Base-by-base conservation (phyloP, 2,329 filamentous ascomycete species). In the Arthrocladium fulminans region DNA sequence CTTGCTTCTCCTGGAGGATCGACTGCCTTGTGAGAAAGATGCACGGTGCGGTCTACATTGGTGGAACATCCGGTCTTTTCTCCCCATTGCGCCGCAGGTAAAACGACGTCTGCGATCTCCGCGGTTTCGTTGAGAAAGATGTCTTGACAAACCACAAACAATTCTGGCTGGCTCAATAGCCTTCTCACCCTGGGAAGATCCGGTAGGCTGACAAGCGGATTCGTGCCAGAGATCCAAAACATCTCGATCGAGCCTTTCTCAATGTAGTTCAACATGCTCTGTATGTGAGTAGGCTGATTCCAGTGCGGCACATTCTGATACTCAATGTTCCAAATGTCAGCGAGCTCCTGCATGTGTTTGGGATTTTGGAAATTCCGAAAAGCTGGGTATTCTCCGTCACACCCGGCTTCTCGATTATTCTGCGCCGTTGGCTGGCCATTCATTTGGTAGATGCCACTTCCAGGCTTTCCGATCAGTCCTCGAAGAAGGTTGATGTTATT, bases 341-440 rank as follows among this genome's bases (percentile, higher is more conserved):
- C 65, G 23, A 67, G 59, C 34, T 66, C 63, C 24, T 60, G 51
- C 60, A 67, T 66, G 51, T 68, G 65, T 0, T 43, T 52, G 9
- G 59, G 56, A 50, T 67, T 67, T 40, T 61, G 50, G 45, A 60
- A 54, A 48, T 68, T 67, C 13, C 64, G 57, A 51, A 68, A 67
- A 1, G 61, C 65, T 1, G 65, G 65, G 47, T 57, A 67, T 49
- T 68, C 65, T 24, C 65, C 64, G 48, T 68, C 62, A 48, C 65
- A 68, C 2, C 65, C 65, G 3, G 63, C 54, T 44, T 68, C 65
- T 12, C 65, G 63, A 46, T 67, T 67, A 50, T 67, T 67, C 45
- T 68, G 65, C 1, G 65, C 65, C 0, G 65, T 67, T 6, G 65
- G 65, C 46, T 68, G 65, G 5, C 65, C 64, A 51, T 67, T 68